Base-by-base conservation (phyloP, 169 alveolate genomes). In the Amoebophrya sp. region DNA sequence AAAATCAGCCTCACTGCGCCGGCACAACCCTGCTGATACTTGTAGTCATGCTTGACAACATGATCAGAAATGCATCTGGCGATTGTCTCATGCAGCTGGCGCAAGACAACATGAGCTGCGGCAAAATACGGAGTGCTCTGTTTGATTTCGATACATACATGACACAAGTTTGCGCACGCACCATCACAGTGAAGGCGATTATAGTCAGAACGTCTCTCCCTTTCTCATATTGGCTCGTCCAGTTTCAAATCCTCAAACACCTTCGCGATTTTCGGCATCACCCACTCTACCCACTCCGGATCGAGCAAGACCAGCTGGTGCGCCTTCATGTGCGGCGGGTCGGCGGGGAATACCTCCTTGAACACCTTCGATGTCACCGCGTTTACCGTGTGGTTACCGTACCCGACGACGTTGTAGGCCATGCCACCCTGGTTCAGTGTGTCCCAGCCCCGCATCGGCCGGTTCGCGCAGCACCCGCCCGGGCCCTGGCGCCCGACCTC, bases 401-500 rank as follows among this genome's bases (percentile, higher is more conserved):
- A 66, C 35, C 83, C 39, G 83, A 66, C 35, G 83, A 41, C 2
- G 54, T 41, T 41, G 54, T 41, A n/a, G 7, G 83, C 83, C 29
- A 66, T n/a, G 35, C 83, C 83, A 7, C 83, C 83, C 35, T 18
- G 38, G 83, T 66, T 66, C 32, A 66, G 32, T 25, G 18, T 12
- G 29, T 66, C 12, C 83, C 83, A 66, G 10, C 83, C 83, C 35
- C 83, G 83, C 83, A 66, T 66, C 10, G 83, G 83, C 35, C 12
- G 12, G 32, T 25, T 66, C 35, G 35, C 83, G 35, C 83, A 66
- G 35, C 83, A 66, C 35, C 83, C 83, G 35, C 39, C 83, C 39
- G 83, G 83, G 32, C 83, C 83, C 29, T 66, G 29, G 83, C 83
- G 83, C 35, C 83, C 83, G 83, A 66, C 18, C 83, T 66, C 83